phyloP scores from a whole-genome alignment of 2,329 filamentous ascomycete genomes.

The Nothophaeocryptopus gaeumannii region DNA sequence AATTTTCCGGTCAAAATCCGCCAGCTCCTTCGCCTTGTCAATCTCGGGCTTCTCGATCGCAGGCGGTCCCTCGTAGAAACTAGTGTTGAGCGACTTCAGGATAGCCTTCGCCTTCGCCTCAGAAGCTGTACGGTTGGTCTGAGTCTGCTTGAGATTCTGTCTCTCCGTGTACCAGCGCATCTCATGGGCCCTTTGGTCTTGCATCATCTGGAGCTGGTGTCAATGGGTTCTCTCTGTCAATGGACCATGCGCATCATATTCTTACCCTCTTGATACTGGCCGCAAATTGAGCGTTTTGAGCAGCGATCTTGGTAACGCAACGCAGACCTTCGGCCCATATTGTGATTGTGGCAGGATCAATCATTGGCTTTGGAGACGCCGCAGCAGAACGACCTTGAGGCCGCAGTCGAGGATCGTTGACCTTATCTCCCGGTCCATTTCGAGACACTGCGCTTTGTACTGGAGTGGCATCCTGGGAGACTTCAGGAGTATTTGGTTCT shows the following conservation, averaged over 20 bases:
- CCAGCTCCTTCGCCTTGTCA: slow-evolving; percentile 52
- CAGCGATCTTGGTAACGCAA: slow-evolving; percentile 47
- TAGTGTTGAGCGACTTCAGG: slow-evolving; percentile 28
- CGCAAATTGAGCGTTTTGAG: slow-evolving; percentile 44
- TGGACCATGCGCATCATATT: neutral
- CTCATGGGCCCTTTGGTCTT: slow-evolving; percentile 61
- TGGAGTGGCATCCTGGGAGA: neutral
- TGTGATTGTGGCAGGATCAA: slow-evolving; percentile 49
- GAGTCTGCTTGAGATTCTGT: slow-evolving; percentile 34
- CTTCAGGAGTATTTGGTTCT: slow-evolving; percentile 1
- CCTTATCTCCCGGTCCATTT: neutral
- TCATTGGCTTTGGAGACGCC: slow-evolving; percentile 28
- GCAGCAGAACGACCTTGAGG: slow-evolving; percentile 24
- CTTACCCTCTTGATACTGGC: slow-evolving; percentile 41
- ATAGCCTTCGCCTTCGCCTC: slow-evolving; percentile 33
- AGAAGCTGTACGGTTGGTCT: slow-evolving; percentile 29
- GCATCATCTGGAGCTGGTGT: slow-evolving; percentile 52
- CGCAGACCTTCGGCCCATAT: slow-evolving; percentile 49
- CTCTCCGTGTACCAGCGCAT: slow-evolving; percentile 51
- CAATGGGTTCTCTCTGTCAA: slow-evolving; percentile 20
- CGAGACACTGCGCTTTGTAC: neutral
- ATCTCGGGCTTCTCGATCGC: slow-evolving; percentile 15
- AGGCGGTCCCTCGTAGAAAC: slow-evolving; percentile 11
- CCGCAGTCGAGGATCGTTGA: slow-evolving; percentile 23
- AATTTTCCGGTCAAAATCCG: slow-evolving; percentile 61